Evolutionary conservation across 352 stramenopile genomes (phyloP), one percentile per base, ranked within the genome.

Genomic region (Globisporangium cylindrosporum): DNA sequence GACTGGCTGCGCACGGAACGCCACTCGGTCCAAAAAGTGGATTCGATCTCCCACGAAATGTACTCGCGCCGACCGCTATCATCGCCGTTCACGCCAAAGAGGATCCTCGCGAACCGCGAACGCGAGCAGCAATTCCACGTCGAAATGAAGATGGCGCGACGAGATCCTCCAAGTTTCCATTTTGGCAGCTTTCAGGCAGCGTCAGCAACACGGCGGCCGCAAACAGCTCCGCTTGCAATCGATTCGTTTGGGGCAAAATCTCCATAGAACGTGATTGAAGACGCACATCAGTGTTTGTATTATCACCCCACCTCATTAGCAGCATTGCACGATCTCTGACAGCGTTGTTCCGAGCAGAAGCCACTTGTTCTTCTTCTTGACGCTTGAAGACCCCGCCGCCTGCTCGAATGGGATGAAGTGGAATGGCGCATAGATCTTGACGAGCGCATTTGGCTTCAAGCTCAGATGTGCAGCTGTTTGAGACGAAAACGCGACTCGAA

Each of bases 391-490:
- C 51, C 78, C 73, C 55, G 59, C 54, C 22, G 77, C 66, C 53
- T 57, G 49, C 34, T 67, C 24, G 27, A 78, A 57, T 15, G 65
- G 62, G 10, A 91, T 62, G 53, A 92, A 84, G 53, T 88, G 78
- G 66, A 89, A 81, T n/a, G 84, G 84, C 53, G 76, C 73, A 27
- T 81, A 91, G 29, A 91, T 71, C 55, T 80, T 82, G 12, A 91
- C 22, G 38, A 76, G 58, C 14, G 61, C 71, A 27, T 69, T 73
- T 5, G 61, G 54, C 12, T 55, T 61, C 29, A 88, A 61, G 25
- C 77, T 79, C 29, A 87, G 67, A 20, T 67, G 68, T 12, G 76
- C 43, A 3, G 67, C 67, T 5, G 70, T 72, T 25, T 77, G 72
- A 0, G 68, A 49, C 0, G 73, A 64, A 57, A 91, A 87, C 6